These are phyloP conservation scores for Penicillium oxalicum DNA, from an alignment of 2,329 filamentous ascomycete genomes.

Conservation along the genomic window DNA sequence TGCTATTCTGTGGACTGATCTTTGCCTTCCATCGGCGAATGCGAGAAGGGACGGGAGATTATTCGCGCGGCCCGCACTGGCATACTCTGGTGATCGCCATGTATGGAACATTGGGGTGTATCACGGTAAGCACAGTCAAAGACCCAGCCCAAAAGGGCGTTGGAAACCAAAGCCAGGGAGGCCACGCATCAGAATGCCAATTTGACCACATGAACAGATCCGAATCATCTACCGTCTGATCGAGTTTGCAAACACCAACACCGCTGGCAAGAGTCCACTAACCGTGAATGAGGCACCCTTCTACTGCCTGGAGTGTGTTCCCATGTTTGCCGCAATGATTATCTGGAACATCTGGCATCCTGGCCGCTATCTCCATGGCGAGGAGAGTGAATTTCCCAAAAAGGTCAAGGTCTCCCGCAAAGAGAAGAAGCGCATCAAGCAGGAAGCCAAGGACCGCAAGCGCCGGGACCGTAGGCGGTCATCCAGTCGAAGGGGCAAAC, in stretches of 20 bases:
- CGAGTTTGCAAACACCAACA: constrained; percentile 4
- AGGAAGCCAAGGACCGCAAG: constrained; percentile 1
- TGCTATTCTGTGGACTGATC: constrained; percentile 1
- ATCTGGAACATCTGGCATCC: constrained; percentile 6
- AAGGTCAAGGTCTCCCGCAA: constrained; percentile 8
- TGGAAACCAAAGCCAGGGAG: too few relatives aligned
- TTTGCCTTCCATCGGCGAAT: constrained; percentile 3
- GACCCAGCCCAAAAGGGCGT: too few relatives aligned
- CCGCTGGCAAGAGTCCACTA: constrained; percentile 1
- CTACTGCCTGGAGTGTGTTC: constrained; percentile 5
- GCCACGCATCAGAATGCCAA: too few relatives aligned
- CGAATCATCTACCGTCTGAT: constrained; percentile 5
- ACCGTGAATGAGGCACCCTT: constrained; percentile 4
- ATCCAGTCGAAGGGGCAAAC: neutral
- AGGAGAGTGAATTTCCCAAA: constrained; percentile 5
- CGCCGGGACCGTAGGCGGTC: neutral
- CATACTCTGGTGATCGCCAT: constrained; percentile 3
- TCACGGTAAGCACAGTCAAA: neutral
- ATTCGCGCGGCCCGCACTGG: constrained; percentile 2
- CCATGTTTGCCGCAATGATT: constrained; percentile 2
- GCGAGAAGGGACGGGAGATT: neutral
- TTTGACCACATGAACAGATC: neutral
- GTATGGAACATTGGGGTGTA: constrained; percentile 2
- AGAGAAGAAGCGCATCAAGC: constrained; percentile 4
- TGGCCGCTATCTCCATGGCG: constrained; percentile 5